Evolutionary conservation across 108 stramenopile genomes (phyloP), one percentile per base, ranked within the genome.

Genomic region (Cyclotella distinguenda): DNA sequence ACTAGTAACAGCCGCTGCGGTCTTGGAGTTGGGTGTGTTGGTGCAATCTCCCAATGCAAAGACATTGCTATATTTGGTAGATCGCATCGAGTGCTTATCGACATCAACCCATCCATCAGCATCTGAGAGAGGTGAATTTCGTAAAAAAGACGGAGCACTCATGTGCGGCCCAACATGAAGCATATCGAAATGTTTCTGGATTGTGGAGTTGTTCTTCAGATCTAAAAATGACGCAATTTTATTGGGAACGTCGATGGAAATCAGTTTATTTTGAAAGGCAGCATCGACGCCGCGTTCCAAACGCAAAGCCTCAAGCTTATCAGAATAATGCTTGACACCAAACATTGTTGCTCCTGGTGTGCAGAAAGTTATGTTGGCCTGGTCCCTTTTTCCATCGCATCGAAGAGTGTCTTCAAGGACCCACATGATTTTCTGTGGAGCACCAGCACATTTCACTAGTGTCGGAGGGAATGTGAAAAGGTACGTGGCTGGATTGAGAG

Each of bases 361-460:
- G 7, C 30, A 61, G 35, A 53, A 80, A n/a, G 51, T 66, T 6
- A 73, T 19, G 22, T 70, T 55, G 13, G 66, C 68, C 18, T 53
- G 16, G 6, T 70, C 67, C 5, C 74, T 67, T 32, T 34, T 35
- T 25, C 73, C 70, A 6, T 64, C 47, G 12, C 19, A 13, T 19
- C 62, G 46, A 5, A 74, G 38, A 3, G 48, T 54, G 40, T 80
- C 79, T 50, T 75, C 73, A 0, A 60, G 13, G 1, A 80, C 42
- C 71, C 71, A 80, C 79, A 80, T 80, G 72, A 80, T 75, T 66
- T 80, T 80, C 48, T 80, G 79, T 3, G 79, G 79, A 13, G 79
- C 79, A 9, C 79, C 79, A 9, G 66, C 79, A 49, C 79, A 80
- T 62, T 80, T 80, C 30, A 80, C 33, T 13, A 30, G 1, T 15